Conservation (phyloP, 2,329 filamentous ascomycete genomes). For the Fusarium annulatum region DNA sequence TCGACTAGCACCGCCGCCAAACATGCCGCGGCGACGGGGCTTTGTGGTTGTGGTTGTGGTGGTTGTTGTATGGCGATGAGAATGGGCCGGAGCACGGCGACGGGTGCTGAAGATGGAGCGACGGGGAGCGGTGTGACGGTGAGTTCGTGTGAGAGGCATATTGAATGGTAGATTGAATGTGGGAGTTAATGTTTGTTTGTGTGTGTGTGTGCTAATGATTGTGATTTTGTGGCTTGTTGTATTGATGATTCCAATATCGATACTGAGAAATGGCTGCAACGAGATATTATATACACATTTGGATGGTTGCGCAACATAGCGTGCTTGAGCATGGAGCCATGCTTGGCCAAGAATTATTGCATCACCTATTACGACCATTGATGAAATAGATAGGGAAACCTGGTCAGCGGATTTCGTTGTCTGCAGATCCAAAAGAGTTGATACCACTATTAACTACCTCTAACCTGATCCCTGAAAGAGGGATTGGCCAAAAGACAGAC, state of each 20-base stretch:
- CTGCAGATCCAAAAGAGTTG: neutral
- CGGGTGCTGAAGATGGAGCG: slow-evolving; percentile 44
- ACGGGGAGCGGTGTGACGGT: slow-evolving; percentile 42
- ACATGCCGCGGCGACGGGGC: slow-evolving; percentile 56
- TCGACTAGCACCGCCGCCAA: slow-evolving; percentile 53
- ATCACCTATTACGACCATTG: slow-evolving; percentile 35
- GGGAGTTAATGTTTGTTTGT: neutral
- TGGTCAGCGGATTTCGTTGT: neutral
- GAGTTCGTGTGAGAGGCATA: slow-evolving; percentile 50
- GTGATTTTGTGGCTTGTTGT: slow-evolving; percentile 8
- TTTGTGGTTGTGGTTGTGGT: slow-evolving; percentile 54
- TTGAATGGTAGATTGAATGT: neutral
- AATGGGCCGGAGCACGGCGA: slow-evolving; percentile 41
- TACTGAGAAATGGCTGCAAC: neutral
- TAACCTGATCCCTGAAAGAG: slow-evolving; percentile 6
- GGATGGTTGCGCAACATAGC: neutral
- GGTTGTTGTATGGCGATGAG: slow-evolving; percentile 46
- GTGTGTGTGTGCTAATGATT: slow-evolving; percentile 15
- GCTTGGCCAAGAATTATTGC: slow-evolving; percentile 27
- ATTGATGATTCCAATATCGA: neutral
- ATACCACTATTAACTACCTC: neutral
- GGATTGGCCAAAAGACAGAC: neutral
- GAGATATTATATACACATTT: slow-evolving; percentile 30
- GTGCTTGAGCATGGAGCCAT: neutral
- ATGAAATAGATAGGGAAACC: slow-evolving; percentile 29